These are phyloP conservation scores for Fulvia fulva DNA, from an alignment of 2,329 filamentous ascomycete species.

Conservation along the genomic window DNA sequence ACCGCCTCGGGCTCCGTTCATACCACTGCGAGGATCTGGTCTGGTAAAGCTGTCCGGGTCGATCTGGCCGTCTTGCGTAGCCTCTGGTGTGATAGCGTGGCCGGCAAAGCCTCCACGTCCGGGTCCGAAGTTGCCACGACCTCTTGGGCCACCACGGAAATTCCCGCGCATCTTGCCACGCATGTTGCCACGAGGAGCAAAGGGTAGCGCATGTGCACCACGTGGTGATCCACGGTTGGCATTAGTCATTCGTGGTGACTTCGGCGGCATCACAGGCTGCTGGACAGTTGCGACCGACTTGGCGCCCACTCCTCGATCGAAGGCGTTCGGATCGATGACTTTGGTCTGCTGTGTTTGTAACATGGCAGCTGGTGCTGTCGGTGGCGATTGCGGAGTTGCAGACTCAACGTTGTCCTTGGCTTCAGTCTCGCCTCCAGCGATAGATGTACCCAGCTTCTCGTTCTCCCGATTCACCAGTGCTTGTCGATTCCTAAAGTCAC, in stretches of 20 bases:
- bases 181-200: slow-evolving; percentile 20
- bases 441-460: slow-evolving; percentile 10
- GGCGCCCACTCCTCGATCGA: slow-evolving; percentile 36
- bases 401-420: slow-evolving; percentile 11
- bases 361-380: slow-evolving; percentile 32
- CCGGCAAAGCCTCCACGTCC: slow-evolving; percentile 21
- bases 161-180: slow-evolving; percentile 23
- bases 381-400: slow-evolving; percentile 27
- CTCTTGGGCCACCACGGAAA: slow-evolving; percentile 22
- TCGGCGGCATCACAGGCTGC: slow-evolving; percentile 11
- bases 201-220: slow-evolving; percentile 15
- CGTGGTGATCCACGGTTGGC: slow-evolving; percentile 17
- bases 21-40: slow-evolving; percentile 27
- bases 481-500: slow-evolving; percentile 41
- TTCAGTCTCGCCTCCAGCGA: background rate
- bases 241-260: slow-evolving; percentile 15
- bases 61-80: slow-evolving; percentile 27
- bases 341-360: slow-evolving; percentile 25
- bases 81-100: slow-evolving; percentile 5
- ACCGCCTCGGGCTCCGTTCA: slow-evolving; percentile 26
- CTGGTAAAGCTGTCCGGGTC: slow-evolving; percentile 37
- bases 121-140: slow-evolving; percentile 15
- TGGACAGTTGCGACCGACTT: slow-evolving; percentile 4
- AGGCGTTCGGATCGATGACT: slow-evolving; percentile 48
- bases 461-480: slow-evolving; percentile 28